Evolutionary conservation across 208 protist species (phyloP), one percentile per base, ranked within the genome.

Genomic region (Trypanosomatidae sp.): DNA sequence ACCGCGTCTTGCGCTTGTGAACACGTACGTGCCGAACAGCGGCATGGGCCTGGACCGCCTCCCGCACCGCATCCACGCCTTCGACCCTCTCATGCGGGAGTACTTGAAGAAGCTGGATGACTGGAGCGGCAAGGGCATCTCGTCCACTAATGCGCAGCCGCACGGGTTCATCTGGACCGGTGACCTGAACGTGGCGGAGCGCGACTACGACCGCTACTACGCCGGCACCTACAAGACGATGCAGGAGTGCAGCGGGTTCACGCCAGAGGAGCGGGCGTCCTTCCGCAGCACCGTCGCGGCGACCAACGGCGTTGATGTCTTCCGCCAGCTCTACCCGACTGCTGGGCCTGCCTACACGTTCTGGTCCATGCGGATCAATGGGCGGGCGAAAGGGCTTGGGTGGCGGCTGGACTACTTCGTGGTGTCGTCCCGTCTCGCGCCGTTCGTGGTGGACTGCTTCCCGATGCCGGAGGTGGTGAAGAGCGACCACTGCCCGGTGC

Each of bases 361-460:
- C 73, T 98, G 89, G 84, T 95, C 94, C 12, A 75, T 82, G 47
- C 83, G 86, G 2, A 76, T 90, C 47, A 91, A 94, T 62, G 82
- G 81, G 0, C 69, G 89, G 8, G 55, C 62, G n/a, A 83, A 90
- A 69, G 85, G 86, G n/a, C 74, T 95, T 17, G 95, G 97, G 33
- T 98, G 97, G 95, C 83, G 97, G 28, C 62, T 98, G 28, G 97
- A 98, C 78, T 98, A 98, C 77, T 98, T 98, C 80, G 81, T 98
- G 17, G 80, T 96, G 28, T 91, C 88, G 10, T 67, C 82, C 36
- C 50, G 74, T 22, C 66, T 98, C 25, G 73, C 82, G 41, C 64
- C 76, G 41, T 76, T 67, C 15, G 87, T 98, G 44, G 85, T 93
- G 59, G 92, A 97, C 69, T 92, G 83, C 76, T 97, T 91, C 69